A percentile compares a stretch with the other conserved stretches of the same genome.
phyloP scores from a whole-genome alignment of 495 filamentous ascomycete genomes.

The Penicillium verhagenii region DNA sequence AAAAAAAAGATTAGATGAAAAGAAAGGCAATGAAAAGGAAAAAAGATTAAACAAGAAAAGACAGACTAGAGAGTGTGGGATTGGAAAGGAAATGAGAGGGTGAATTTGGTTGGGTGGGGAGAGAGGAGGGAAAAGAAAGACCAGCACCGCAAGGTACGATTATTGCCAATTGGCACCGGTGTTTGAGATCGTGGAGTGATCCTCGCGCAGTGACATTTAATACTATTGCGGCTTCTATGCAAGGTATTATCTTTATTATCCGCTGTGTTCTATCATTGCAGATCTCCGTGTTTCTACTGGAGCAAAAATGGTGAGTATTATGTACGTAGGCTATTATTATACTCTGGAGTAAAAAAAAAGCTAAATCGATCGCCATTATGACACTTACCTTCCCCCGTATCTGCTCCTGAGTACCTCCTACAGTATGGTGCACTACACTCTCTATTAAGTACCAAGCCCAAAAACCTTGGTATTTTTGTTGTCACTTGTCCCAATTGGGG shows the following conservation, averaged over 20 bases:
- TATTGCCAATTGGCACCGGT: conserved; percentile 24
- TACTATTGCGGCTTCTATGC: background rate
- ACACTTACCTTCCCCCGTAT: no score
- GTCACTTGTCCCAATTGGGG: background rate
- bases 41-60: conserved; percentile 12
- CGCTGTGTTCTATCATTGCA: background rate
- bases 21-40: background rate
- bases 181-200: conserved; percentile 13
- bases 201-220: background rate
- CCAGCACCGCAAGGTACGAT: conserved; percentile 12
- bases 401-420: no score
- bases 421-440: no score
- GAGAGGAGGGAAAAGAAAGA: conserved; percentile 15
- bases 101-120: conserved; percentile 11
- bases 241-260: background rate
- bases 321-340: background rate
- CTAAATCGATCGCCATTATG: background rate
- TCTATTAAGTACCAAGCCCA: no score
- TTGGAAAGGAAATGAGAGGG: conserved; percentile 7
- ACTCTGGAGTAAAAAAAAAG: background rate
- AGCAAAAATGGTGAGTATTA: background rate
- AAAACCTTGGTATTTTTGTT: background rate
- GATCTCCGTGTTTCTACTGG: background rate
- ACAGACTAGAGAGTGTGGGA: conserved; percentile 17
- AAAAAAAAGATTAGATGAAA: conserved; percentile 5